Conservation (phyloP, 2,329 filamentous ascomycete species). For the Fusarium albosuccineum region DNA sequence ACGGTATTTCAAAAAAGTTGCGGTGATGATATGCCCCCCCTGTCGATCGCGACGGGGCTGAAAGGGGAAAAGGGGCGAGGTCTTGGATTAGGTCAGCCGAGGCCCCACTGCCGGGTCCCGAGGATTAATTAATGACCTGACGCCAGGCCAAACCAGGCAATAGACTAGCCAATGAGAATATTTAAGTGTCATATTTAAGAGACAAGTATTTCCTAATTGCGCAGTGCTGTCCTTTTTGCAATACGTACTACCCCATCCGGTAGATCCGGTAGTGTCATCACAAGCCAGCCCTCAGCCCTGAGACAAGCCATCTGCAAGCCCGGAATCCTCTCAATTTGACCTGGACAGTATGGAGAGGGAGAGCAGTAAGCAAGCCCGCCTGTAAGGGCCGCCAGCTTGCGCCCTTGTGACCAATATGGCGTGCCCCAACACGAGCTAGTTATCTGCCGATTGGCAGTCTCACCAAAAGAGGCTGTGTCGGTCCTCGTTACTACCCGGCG, state of each 20-base stretch:
- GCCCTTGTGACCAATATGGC: not conserved
- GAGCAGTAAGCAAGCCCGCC: not conserved
- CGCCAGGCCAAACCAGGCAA: constrained; percentile 3
- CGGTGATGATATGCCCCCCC: not conserved
- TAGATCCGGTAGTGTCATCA: constrained; percentile 6
- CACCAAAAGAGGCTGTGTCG: not conserved
- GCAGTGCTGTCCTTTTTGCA: not conserved
- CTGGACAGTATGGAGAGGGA: too few relatives aligned
- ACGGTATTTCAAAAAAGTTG: constrained; percentile 10
- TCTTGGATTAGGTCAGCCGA: constrained; percentile 31
- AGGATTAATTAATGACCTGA: constrained; percentile 6
- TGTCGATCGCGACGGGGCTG: constrained; percentile 21
- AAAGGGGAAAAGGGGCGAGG: constrained; percentile 34
- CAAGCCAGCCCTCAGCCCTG: not conserved
- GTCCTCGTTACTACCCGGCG: too few relatives aligned
- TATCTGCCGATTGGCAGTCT: not conserved
- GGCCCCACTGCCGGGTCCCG: not conserved
- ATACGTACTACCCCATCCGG: constrained; percentile 2
- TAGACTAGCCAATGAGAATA: constrained; percentile 9
- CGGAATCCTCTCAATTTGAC: not conserved
- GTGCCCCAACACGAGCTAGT: not conserved
- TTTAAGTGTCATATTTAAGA: not conserved
- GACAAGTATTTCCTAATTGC: not conserved
- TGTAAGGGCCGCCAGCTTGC: not conserved
- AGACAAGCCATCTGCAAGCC: not conserved